A percentile compares a stretch with the other conserved stretches of the same genome.
These are phyloP conservation scores for Cladosporium sp. DNA, from an alignment of 2,329 filamentous ascomycete species.

Conservation along the genomic window DNA sequence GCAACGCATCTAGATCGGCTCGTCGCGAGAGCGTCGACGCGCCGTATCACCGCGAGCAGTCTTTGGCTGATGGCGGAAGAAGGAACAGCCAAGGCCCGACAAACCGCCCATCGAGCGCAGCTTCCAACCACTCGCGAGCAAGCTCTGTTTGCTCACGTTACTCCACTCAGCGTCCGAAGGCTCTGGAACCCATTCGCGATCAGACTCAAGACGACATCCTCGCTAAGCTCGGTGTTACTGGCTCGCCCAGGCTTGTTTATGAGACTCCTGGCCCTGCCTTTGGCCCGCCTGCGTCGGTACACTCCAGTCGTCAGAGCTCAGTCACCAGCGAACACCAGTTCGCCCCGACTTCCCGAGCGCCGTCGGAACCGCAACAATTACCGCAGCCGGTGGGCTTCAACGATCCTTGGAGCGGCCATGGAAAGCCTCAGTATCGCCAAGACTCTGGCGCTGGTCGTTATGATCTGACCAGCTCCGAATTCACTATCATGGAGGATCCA, in stretches of 20 bases:
- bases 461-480: conserved; percentile 10
- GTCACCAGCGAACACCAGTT: neutral
- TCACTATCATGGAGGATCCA: conserved; percentile 15
- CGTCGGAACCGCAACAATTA: neutral
- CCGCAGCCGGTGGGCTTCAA: neutral
- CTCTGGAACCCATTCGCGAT: conserved; percentile 24
- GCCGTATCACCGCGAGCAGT: conserved; percentile 1
- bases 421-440: conserved; percentile 16
- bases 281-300: conserved; percentile 20
- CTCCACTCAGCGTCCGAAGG: conserved; percentile 20
- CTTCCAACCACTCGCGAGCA: conserved; percentile 21
- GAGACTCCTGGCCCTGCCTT: conserved; percentile 33
- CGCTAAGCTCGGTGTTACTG: conserved; percentile 32
- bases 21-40: conserved; percentile 12
- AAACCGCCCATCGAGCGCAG: conserved; percentile 6
- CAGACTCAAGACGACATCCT: conserved; percentile 31
- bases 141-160: conserved; percentile 23
- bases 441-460: conserved; percentile 14
- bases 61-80: neutral
- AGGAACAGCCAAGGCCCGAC: conserved; percentile 6
- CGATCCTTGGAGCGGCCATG: conserved; percentile 4
- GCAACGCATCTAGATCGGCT: conserved; percentile 11
- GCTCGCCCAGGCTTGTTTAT: conserved; percentile 32
- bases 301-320: conserved; percentile 12
- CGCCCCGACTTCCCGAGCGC: neutral